These are phyloP conservation scores for Podospora tetraspora DNA, from an alignment of 495 filamentous ascomycete species.

Conservation along the genomic window DNA sequence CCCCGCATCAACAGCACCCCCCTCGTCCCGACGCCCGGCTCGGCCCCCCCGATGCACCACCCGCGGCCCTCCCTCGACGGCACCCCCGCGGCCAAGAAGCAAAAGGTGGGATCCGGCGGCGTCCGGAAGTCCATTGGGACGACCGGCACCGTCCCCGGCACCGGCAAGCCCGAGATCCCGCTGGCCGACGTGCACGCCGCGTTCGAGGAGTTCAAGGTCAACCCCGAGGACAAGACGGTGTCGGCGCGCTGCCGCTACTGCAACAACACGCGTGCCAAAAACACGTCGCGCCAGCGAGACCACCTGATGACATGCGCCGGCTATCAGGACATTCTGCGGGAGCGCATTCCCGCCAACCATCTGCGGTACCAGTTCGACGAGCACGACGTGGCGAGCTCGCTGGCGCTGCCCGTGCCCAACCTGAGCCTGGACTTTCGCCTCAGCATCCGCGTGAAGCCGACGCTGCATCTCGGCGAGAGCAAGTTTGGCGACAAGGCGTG, in stretches of 20 bases:
- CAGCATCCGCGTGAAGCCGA: conserved; percentile 30
- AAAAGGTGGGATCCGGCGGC: conserved; percentile 17
- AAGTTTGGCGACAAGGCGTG: conserved; percentile 21
- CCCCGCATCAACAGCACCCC: conserved; percentile 26
- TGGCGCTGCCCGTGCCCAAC: conserved; percentile 23
- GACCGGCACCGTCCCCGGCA: neutral
- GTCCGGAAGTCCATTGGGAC: neutral
- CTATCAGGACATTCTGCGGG: conserved; percentile 24
- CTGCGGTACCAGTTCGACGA: conserved; percentile 30
- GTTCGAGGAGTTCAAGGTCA: conserved; percentile 29
- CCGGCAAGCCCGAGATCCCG: conserved; percentile 21
- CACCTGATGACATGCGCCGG: conserved; percentile 25
- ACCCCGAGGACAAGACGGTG: conserved; percentile 28
- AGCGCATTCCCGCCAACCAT: conserved; percentile 27
- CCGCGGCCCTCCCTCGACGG: conserved; percentile 20
- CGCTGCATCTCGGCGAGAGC: conserved; percentile 20
- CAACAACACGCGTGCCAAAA: conserved; percentile 28
- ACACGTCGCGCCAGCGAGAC: conserved; percentile 31
- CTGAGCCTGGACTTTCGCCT: conserved; percentile 29
- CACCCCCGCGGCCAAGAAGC: conserved; percentile 25
- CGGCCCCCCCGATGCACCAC: conserved; percentile 2
- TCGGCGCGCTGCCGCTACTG: conserved; percentile 25
- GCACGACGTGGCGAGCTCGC: conserved; percentile 26
- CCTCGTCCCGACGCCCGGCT: neutral
- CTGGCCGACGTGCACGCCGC: conserved; percentile 28